phyloP scores from a whole-genome alignment of 139 green algal genomes.

The Closterium sp. region DNA sequence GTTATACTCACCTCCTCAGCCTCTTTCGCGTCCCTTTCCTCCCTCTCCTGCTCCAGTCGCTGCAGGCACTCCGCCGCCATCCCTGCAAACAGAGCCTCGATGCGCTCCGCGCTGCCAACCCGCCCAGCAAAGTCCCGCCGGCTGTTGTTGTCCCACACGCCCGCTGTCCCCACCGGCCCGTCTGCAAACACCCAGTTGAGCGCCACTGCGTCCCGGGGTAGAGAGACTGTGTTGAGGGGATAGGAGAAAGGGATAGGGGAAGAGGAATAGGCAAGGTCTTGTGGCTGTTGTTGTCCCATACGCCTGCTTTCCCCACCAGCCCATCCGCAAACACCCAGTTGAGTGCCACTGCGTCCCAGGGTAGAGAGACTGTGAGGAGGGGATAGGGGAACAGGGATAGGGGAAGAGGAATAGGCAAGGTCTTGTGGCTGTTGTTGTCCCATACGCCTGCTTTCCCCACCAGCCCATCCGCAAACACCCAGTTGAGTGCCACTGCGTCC shows the following conservation, averaged over 20 bases:
- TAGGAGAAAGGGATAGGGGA: background rate
- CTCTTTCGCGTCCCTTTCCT: background rate
- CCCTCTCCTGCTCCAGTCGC: conserved; percentile 1
- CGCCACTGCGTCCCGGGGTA: conserved; percentile 38
- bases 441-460: too few relatives aligned
- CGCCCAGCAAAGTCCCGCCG: conserved; percentile 12
- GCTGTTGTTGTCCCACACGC: conserved; percentile 45
- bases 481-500: too few relatives aligned
- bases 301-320: too few relatives aligned
- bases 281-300: too few relatives aligned
- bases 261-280: too few relatives aligned
- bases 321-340: too few relatives aligned
- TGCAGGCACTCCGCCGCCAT: background rate
- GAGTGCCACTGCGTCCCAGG: too few relatives aligned
- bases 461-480: too few relatives aligned
- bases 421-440: too few relatives aligned
- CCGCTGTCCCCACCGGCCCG: background rate
- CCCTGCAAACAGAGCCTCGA: background rate
- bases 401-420: too few relatives aligned
- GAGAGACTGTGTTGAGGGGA: conserved; percentile 3
- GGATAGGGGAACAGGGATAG: too few relatives aligned
- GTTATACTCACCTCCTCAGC: background rate
- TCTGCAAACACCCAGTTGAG: conserved; percentile 50
- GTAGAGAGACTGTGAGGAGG: too few relatives aligned
- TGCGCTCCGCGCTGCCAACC: background rate